Evolutionary conservation across 768 basidiomycete genomes (phyloP), one percentile per base, ranked within the genome.

Genomic region (Boletus rubroflammeus): DNA sequence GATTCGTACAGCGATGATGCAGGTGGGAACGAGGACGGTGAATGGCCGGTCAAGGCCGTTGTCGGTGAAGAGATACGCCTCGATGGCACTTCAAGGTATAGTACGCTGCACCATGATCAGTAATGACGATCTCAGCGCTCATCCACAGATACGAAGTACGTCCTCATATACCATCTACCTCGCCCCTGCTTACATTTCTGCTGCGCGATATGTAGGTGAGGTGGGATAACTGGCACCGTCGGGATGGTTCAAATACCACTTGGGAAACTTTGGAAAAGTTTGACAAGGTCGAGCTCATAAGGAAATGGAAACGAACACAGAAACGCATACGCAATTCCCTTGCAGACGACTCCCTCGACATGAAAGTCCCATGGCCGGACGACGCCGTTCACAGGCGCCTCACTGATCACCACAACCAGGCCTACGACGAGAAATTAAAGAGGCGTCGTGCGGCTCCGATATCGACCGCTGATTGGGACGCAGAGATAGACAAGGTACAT

Each of bases 211-310:
- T 21, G 44, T 54, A 84, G 81, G 78, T 81, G 5, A 68, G 72
- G 55, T 84, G 83, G 83, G 72, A 65, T 19, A 67, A 71, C 36
- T 85, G 83, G 83, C 63, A 63, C 21, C 78, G 82, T 25, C 39
- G 53, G 2, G 78, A 84, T 58, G 80, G 77, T 0, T 79, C 82
- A 7, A 80, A 78, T 56, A 78, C 77, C 2, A 83, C 83, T 7
- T 85, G 82, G 82, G 64, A 76, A 36, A 67, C 65, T 23, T 62
- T 64, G 14, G 45, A 54, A 26, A 56, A 19, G 14, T 56, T 66
- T 21, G 62, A 68, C 6, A 54, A 52, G 5, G 6, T 35, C 6
- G 43, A 56, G 3, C 42, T 71, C 42, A 48, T 73, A 51, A 56
- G 31, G 15, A n/a, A 26, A 23, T 82, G 78, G 78, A 67, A 71